Base-by-base conservation (phyloP, 2,329 filamentous ascomycete genomes). In the Diplodia scrobiculata region DNA sequence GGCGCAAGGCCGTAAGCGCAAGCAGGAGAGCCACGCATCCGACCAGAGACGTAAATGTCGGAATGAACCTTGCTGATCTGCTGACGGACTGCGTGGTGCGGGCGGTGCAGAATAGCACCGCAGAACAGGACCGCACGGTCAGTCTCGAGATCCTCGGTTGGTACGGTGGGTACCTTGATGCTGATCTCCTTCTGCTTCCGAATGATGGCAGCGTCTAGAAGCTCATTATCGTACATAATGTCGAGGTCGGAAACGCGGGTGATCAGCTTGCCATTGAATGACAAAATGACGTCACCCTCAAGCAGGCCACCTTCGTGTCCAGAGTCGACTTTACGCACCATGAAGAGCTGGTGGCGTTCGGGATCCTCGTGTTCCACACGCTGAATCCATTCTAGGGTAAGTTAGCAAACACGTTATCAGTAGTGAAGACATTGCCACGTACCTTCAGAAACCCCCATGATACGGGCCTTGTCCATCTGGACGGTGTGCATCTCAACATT, bases 61-160 rank as follows among this genome's bases (percentile, higher is more conserved):
- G 91, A 96, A 75, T 97, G 94, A 34, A 99, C 85, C 79, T 96
- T 96, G 79, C 89, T 93, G 74, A 99, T 99, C 77, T 99, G 95
- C 78, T 99, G 95, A 25, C 95, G 87, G 10, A 99, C 96, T 59
- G 95, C 95, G 75, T 97, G 93, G 77, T 99, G 95, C 9, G 95
- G 95, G 27, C 91, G 88, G 76, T 99, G 95, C 52, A 99, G 82
- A 17, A 97, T 89, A 36, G 95, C 95, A 70, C 95, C 95, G 75
- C 95, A 99, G 82, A 99, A 99, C 41, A 91, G 91, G 67, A 99
- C 88, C 0, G 94, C 92, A 66, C 92, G 90, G 72, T 95, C 88
- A 0, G 95, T 99, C 81, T 99, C 95, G 54, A 98, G 85, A 73
- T 97, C 91, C 72, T 93, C 88, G 0, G 93, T 96, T 0, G 91